Conservation (phyloP, 1,139 yeast genomes). For the Lodderomyces metapsilosis region DNA sequence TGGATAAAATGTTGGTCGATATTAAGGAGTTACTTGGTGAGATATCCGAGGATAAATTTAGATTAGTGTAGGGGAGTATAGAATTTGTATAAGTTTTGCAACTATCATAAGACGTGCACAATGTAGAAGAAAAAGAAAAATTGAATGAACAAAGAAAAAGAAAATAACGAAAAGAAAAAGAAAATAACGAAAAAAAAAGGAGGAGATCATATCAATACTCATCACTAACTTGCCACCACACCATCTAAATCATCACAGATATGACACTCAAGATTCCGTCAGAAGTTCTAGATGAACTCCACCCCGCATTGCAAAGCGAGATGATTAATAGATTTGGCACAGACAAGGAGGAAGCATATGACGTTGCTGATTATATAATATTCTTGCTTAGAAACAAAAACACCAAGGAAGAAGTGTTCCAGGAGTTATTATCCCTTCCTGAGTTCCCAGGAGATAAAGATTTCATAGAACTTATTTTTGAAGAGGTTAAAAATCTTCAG, state of each 20-base stretch:
- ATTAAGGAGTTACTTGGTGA: constrained; percentile 64
- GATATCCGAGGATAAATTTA: constrained; percentile 54
- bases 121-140: too few relatives aligned
- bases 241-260: constrained; percentile 13
- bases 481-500: constrained; percentile 41
- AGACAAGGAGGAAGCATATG: constrained; percentile 63
- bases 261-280: constrained; percentile 22
- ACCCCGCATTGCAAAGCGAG: constrained; percentile 36
- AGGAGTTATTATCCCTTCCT: constrained; percentile 64
- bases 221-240: not conserved
- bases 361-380: constrained; percentile 77
- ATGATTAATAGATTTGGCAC: constrained; percentile 31
- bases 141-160: not conserved
- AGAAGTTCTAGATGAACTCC: constrained; percentile 9
- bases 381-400: constrained; percentile 73
- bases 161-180: not conserved
- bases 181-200: not conserved
- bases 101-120: too few relatives aligned
- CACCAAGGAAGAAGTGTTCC: constrained; percentile 58
- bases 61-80: constrained; percentile 22
- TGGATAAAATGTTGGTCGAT: constrained; percentile 54
- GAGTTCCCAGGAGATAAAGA: constrained; percentile 58
- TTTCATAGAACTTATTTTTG: constrained; percentile 52
- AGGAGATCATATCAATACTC: not conserved
- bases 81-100: not conserved